Evolutionary conservation across 176 grass and related monocot species (phyloP), one percentile per base, ranked within the genome.

Genomic region (Poa pratensis): DNA sequence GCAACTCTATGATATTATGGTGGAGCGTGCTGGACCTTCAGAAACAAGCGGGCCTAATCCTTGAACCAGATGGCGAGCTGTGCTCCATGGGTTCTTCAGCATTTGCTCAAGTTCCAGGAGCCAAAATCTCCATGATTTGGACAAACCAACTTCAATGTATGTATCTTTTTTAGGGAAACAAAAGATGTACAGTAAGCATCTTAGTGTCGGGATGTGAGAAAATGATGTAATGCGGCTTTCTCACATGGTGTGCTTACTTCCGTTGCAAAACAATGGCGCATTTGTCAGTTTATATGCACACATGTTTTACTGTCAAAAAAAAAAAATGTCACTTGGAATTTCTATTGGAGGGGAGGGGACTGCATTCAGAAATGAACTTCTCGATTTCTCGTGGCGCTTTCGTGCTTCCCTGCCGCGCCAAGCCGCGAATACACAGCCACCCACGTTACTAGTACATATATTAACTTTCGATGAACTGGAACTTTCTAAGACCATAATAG

Each of bases 1-100:
- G 14, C 93, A 98, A 76, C 81, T 98, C 4, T 98, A 98, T 46
- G 89, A 95, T 87, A 88, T 85, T 28, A 93, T 95, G 96, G 89
- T 93, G 84, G 96, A 98, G 86, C 89, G 96, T 3, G 91, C 91
- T 37, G 91, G 93, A 60, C 80, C 93, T 20, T 95, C 96, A 13
- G 86, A 95, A 77, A 94, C 93, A 6, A 98, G 95, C 43, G 86
- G 84, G 46, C 91, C 93, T 37, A 87, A 86, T 46, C 27, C 63
- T 72, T 18, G 20, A 23, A 61, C 52, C 3, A 22, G 62, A 51
- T 14, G 6, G 46, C 37, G 57, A 39, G 24, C 16, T 27, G 68
- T 48, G 59, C 19, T 79, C 73, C 54, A 53, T 13, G 15, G 53
- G 2, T 1, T 35, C 0, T 69, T 6, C 35, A 20, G 48, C 20